Base-by-base conservation (phyloP, 176 grass and related monocot genomes). In the Lolium rigidum region DNA sequence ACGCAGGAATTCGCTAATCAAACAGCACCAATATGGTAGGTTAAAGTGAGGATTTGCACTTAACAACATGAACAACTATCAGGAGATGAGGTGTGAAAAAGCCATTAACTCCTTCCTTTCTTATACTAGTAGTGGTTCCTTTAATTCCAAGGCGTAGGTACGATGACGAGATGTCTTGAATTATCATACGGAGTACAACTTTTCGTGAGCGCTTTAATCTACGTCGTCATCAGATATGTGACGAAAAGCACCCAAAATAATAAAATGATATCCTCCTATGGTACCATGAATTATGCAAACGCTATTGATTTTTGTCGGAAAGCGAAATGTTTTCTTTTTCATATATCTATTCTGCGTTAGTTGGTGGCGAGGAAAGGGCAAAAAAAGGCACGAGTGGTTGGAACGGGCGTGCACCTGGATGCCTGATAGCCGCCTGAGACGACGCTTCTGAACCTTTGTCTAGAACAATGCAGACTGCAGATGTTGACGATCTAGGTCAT, bases 251-350 rank as follows among this genome's bases (percentile, higher is more conserved):
- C 26, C 69, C 8, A 2, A 35, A 9, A 5, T 61, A 48, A 4
- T 18, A 15, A 20, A n/a, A 62, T 10, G 14, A 21, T 26, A 11
- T 59, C 38, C 61, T 16, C 14, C 7, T 26, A 26, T 13, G 9
- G 4, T 24, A 50, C 77, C 78, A 61, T 69, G 50, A 81, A 82
- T 16, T 31, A 18, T n/a, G 15, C 78, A 60, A 10, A 77, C 35
- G 52, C 21, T n/a, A 5, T 5, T 70, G 78, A 37, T 54, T 86
- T 90, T 10, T 46, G 31, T 6, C 7, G 8, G 79, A 90, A 44
- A 82, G 78, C 1, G 52, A 90, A 8, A 10, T 70, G 26, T 31
- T 48, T n/a, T 6, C 2, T 1, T 6, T 1, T 0, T 70, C 49
- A 16, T 18, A 15, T 21, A n/a, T 16, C 51, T 48, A 15, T 68